Base-by-base conservation (phyloP, 768 basidiomycete species). In the Hortiboletus campestris region DNA sequence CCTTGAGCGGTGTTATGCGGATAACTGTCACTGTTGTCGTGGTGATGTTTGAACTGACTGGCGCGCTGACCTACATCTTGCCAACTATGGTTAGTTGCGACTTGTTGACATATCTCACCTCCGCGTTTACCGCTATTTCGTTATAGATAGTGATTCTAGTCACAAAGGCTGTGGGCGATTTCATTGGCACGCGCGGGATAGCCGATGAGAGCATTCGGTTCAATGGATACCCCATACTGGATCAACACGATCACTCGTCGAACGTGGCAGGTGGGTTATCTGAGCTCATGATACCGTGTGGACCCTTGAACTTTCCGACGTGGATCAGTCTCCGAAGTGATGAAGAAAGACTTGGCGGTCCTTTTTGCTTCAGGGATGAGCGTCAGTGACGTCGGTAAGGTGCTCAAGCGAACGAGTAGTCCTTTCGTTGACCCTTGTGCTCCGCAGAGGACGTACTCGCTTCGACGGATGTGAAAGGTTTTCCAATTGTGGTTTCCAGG, bases 1-100 rank as follows among this genome's bases (percentile, higher is more conserved):
- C 94, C 14, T 76, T 99, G 40, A 94, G 97, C 51, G 96, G 97
- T 34, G 86, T 98, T 50, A 99, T 98, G 83, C 83, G 95, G 63
- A 91, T 98, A 55, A 99, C 97, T 0, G 94, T 98, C 28, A 93
- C 95, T 0, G 94, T 99, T 6, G 97, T 98, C 9, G 97, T 98
- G 35, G 95, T 99, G 72, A 98, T 99, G 94, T 98, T 98, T 69
- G 96, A 98, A 66, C 79, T 99, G 19, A 99, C 97, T 4, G 97
- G 97, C 13, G 96, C 97, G 7, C 72, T 98, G 65, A 98, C 94
- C 19, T 98, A 99, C 67, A 95, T 98, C 62, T 74, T 99, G 28
- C 97, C 97, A 7, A 95, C 94, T 14, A 99, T 99, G 97, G 96
- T 94, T 61, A 63, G 80, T 64, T 22, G 14, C 17, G 42, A 36